phyloP scores from a whole-genome alignment of 805 yeast species.

The Debaryomyces castellii region DNA sequence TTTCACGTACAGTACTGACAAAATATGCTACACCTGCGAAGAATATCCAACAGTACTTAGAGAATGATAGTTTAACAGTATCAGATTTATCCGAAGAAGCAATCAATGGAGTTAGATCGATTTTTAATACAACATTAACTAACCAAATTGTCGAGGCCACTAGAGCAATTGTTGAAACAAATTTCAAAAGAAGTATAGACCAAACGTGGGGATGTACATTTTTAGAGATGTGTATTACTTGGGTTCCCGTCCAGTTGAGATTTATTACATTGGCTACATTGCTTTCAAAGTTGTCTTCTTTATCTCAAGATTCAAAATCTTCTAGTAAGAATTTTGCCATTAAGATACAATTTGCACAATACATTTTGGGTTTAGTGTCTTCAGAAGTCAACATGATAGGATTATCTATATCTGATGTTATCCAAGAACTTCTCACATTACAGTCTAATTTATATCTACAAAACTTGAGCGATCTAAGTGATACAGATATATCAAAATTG shows the following conservation, averaged over 20 bases:
- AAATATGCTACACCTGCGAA: constrained; percentile 12
- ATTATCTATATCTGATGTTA: constrained; percentile 76
- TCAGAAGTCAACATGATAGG: constrained; percentile 86
- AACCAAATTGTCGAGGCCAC: constrained; percentile 62
- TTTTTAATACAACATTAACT: constrained; percentile 63
- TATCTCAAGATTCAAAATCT: constrained; percentile 17
- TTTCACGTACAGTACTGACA: constrained; percentile 26
- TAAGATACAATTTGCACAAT: constrained; percentile 43
- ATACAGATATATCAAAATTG: constrained; percentile 27
- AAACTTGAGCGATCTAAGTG: constrained; percentile 18
- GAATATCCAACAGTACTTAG: constrained; percentile 20
- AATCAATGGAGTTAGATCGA: constrained; percentile 49
- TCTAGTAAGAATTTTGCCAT: constrained; percentile 13
- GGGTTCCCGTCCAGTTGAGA: constrained; percentile 79
- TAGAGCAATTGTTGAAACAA: constrained; percentile 44
- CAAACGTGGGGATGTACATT: constrained; percentile 55
- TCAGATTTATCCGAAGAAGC: constrained; percentile 48
- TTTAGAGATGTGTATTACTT: constrained; percentile 64
- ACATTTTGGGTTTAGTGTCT: constrained; percentile 60
- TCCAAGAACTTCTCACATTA: constrained; percentile 54
- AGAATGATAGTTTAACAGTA: constrained; percentile 34
- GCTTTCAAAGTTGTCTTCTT: constrained; percentile 25
- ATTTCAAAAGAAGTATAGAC: constrained; percentile 30
- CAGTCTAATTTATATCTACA: constrained; percentile 39
- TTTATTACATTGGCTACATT: constrained; percentile 58